phyloP scores from a whole-genome alignment of 257 asterid genomes.

The Galeopsis tetrahit region DNA sequence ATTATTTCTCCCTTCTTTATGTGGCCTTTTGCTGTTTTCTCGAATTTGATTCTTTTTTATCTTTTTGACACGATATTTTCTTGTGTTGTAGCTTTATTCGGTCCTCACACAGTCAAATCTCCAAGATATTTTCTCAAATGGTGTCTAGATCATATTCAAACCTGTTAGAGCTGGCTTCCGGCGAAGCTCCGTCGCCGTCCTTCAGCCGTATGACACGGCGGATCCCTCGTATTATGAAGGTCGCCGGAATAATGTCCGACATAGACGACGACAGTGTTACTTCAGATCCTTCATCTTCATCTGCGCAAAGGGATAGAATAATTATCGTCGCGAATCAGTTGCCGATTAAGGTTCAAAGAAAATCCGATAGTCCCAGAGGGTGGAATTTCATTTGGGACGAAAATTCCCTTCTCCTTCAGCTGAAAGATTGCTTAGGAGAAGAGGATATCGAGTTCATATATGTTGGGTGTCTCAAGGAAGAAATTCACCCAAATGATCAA shows the following conservation, averaged over 20 bases:
- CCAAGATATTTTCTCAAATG: slow-evolving; percentile 48
- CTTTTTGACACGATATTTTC: slow-evolving; percentile 31
- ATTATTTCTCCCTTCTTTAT: slow-evolving; percentile 41
- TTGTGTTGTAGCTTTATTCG: slow-evolving; percentile 42
- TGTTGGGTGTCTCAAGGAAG: slow-evolving; percentile 89
- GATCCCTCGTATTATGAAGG: slow-evolving; percentile 85
- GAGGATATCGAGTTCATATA: slow-evolving; percentile 75
- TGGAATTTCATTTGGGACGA: slow-evolving; percentile 91
- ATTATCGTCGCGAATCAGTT: slow-evolving; percentile 89
- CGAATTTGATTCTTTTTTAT: slow-evolving; percentile 8
- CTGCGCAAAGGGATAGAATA: slow-evolving; percentile 70
- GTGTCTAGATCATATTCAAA: slow-evolving; percentile 91
- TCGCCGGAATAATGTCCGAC: slow-evolving; percentile 83
- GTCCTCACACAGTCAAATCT: slow-evolving; percentile 41
- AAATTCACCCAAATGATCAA: slow-evolving; percentile 79
- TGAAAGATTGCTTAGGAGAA: slow-evolving; percentile 74
- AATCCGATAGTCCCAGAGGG: slow-evolving; percentile 49
- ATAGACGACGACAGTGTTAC: slow-evolving; percentile 70
- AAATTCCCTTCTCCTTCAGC: slow-evolving; percentile 72
- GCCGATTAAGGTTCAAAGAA: slow-evolving; percentile 74
- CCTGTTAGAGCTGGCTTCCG: slow-evolving; percentile 82
- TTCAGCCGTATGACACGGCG: slow-evolving; percentile 64
- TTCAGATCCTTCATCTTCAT: slow-evolving; percentile 75
- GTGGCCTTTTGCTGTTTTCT: slow-evolving; percentile 44
- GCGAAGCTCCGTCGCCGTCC: slow-evolving; percentile 74